Base-by-base conservation (phyloP, 2,329 filamentous ascomycete species). In the Fusarium torreyae region DNA sequence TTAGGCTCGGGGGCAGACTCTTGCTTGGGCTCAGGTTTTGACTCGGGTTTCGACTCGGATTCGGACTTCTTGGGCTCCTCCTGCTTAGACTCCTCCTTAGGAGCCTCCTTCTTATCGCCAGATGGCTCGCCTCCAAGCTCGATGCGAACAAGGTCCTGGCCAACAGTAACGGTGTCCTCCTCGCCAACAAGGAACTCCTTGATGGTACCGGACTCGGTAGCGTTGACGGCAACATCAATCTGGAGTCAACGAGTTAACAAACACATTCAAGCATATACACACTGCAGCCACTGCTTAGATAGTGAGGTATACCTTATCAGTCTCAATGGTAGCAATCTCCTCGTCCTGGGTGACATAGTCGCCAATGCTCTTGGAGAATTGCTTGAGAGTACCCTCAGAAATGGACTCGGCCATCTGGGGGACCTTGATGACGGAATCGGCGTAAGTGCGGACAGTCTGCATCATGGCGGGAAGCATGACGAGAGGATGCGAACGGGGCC, bases 361-460 rank as follows among this genome's bases (percentile, higher is more conserved):
- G 76, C 96, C 96, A 74, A 98, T 85, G 83, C 95, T 81, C 80
- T 98, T 98, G 76, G 89, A 92, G 86, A 94, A 98, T 79, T 97
- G 94, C 84, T 97, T 98, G 77, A 99, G 81, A 22, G 96, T 99
- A 66, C 96, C 96, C 82, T 99, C 96, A 44, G 94, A 97, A 80
- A 99, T 98, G 50, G 96, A 98, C 82, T 99, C 96, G 69, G 96
- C 96, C 96, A 99, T 98, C 79, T 96, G 89, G 34, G 96, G 96
- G 72, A 98, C 96, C 84, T 98, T 95, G 81, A 99, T 90, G 69
- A 95, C 83, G 73, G 89, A 91, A 77, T 97, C 94, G 79, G 94
- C 94, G 77, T 91, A 91, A 70, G 75, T 85, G 71, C 88, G 87
- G 54, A 88, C 84, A n/a, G 70, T 74, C 75, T 89, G 87, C 76